Conservation (phyloP, 345 rosid species). For the Moricandia moricandioides region DNA sequence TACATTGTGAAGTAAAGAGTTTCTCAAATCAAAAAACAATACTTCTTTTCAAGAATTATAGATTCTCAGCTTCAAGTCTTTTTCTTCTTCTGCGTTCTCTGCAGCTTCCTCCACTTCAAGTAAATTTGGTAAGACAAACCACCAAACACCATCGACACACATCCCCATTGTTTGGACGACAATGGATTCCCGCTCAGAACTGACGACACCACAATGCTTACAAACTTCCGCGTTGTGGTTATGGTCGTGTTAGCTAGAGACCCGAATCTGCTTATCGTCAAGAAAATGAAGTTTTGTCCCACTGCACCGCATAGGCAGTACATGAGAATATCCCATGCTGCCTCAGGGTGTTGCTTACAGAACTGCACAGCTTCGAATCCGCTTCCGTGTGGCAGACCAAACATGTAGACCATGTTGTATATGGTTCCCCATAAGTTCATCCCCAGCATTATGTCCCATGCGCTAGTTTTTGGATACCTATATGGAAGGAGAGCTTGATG, state of each 20-base stretch:
- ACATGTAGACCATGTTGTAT: constrained; percentile 90
- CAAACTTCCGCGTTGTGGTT: constrained; percentile 91
- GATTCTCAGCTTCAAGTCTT: constrained; percentile 46
- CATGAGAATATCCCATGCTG: constrained; percentile 82
- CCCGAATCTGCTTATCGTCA: constrained; percentile 90
- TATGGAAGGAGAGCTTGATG: no score
- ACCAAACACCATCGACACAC: constrained; percentile 88
- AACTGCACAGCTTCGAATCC: constrained; percentile 79
- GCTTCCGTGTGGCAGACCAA: constrained; percentile 71
- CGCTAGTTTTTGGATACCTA: constrained; percentile 69
- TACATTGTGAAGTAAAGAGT: not conserved
- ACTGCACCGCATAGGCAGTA: constrained; percentile 94
- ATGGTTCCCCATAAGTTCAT: constrained; percentile 97
- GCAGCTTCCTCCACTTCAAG: constrained; percentile 88
- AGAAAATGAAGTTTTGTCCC: constrained; percentile 93
- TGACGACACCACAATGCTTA: constrained; percentile 91
- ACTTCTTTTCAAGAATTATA: constrained; percentile 2
- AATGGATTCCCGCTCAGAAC: constrained; percentile 88
- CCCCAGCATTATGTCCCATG: constrained; percentile 98
- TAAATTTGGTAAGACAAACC: constrained; percentile 95
- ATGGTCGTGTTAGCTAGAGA: constrained; percentile 94
- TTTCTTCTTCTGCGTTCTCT: constrained; percentile 74
- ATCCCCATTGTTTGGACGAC: constrained; percentile 88
- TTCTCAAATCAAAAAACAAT: constrained; percentile 11
- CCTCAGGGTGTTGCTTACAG: constrained; percentile 89